Percentiles rank a stretch among this genome's conserved stretches.
Evolutionary conservation across 257 asterid genomes (phyloP).

Genomic region (Scutellaria baicalensis): DNA sequence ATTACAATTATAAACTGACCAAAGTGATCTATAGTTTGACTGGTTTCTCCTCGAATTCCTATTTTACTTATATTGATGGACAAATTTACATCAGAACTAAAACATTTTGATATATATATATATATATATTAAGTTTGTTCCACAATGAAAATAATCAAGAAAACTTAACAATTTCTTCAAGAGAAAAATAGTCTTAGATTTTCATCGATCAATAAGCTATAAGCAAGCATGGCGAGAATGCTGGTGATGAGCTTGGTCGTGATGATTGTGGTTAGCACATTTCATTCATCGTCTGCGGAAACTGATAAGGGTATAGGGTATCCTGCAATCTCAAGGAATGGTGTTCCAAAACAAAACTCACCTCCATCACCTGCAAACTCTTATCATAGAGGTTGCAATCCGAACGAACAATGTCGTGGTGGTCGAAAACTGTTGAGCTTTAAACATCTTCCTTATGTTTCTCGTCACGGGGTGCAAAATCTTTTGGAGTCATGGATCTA

Average conservation of each 20-base stretch:
- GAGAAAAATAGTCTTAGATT: too few species aligned
- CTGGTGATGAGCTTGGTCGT: not conserved
- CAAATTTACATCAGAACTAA: too few species aligned
- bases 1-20: too few species aligned
- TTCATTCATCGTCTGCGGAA: not conserved
- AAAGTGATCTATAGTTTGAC: too few species aligned
- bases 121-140: too few species aligned
- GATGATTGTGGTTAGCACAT: not conserved
- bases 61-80: too few species aligned
- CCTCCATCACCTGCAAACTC: not conserved
- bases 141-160: too few species aligned
- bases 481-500: not conserved
- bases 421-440: not conserved
- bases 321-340: not conserved
- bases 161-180: too few species aligned
- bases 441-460: constrained; percentile 3
- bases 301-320: not conserved
- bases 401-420: not conserved
- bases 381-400: not conserved
- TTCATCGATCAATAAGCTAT: too few species aligned
- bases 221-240: constrained; percentile 2
- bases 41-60: too few species aligned
- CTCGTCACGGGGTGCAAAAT: constrained; percentile 14
- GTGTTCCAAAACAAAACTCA: too few species aligned
- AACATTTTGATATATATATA: too few species aligned